Percentiles rank a stretch among this genome's conserved stretches.
Conservation (phyloP, 2,329 filamentous ascomycete species). For the Periconia macrospinosa region DNA sequence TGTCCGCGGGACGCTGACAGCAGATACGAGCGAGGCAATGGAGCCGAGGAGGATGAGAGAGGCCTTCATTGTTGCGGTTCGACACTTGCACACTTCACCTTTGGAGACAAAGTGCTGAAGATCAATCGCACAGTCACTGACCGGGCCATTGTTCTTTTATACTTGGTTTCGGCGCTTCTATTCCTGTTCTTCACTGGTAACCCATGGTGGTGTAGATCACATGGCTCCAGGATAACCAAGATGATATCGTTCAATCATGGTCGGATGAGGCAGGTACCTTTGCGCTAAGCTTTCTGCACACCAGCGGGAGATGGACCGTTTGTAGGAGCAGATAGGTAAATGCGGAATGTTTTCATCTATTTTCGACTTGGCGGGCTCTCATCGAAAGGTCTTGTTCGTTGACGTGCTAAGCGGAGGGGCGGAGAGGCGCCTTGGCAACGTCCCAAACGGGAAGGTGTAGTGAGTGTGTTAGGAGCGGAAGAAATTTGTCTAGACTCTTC, state of each 20-base stretch:
- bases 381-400: constrained; percentile 6
- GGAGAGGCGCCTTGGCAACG: constrained; percentile 7
- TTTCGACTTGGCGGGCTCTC: constrained; percentile 20
- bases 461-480: neutral
- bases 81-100: neutral
- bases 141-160: constrained; percentile 1
- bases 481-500: neutral
- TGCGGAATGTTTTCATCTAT: constrained; percentile 34
- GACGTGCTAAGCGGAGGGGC: constrained; percentile 6
- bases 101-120: constrained; percentile 2
- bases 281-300: constrained; percentile 10
- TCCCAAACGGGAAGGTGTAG: constrained; percentile 13
- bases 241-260: neutral
- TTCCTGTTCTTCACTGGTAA: neutral
- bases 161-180: neutral
- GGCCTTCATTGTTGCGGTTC: constrained; percentile 25
- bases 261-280: constrained; percentile 26
- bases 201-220: neutral
- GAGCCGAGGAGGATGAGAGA: constrained; percentile 29
- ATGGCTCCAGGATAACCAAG: too few species aligned
- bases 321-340: constrained; percentile 7
- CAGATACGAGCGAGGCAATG: constrained; percentile 26
- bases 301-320: constrained; percentile 22
- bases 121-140: neutral
- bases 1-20: constrained; percentile 26